Percentiles rank a stretch among this genome's conserved stretches.
These are phyloP conservation scores for Talaromyces ruber DNA, from an alignment of 495 filamentous ascomycete species.

Conservation along the genomic window DNA sequence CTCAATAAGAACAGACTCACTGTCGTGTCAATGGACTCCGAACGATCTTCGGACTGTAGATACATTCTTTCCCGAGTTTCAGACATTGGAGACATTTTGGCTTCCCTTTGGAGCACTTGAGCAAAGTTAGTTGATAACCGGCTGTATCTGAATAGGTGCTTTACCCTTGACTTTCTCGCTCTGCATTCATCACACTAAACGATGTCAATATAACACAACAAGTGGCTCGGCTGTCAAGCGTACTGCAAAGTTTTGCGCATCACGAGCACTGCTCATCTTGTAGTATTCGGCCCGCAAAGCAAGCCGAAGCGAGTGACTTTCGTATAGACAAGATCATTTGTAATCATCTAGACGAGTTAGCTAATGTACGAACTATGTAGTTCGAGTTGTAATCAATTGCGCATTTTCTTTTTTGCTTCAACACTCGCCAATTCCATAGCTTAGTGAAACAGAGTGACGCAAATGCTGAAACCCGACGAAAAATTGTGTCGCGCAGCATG, in stretches of 20 bases:
- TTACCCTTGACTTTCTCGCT: conserved; percentile 39
- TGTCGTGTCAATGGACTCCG: conserved; percentile 40
- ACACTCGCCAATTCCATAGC: not conserved
- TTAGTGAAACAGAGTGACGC: not conserved
- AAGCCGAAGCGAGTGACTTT: not conserved
- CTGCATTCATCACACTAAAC: conserved; percentile 42
- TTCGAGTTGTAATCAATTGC: not conserved
- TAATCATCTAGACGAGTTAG: conserved; percentile 1
- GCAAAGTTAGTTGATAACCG: not conserved
- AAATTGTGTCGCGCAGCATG: not conserved
- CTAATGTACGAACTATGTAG: not conserved
- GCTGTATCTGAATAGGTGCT: not conserved
- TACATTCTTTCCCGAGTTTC: conserved; percentile 37
- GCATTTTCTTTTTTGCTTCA: not conserved
- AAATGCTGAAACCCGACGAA: not conserved
- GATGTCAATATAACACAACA: not conserved
- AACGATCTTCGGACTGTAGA: conserved; percentile 40
- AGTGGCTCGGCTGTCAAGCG: conserved; percentile 10
- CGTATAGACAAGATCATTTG: not conserved
- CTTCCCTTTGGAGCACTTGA: conserved; percentile 41
- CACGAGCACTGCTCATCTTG: conserved; percentile 39
- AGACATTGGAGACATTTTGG: conserved; percentile 35
- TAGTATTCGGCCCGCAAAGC: not conserved
- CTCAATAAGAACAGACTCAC: conserved; percentile 16
- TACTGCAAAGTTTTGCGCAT: conserved; percentile 41